Evolutionary conservation across 2,329 filamentous ascomycete species (phyloP).

Genomic region (Aureobasidium sp.): DNA sequence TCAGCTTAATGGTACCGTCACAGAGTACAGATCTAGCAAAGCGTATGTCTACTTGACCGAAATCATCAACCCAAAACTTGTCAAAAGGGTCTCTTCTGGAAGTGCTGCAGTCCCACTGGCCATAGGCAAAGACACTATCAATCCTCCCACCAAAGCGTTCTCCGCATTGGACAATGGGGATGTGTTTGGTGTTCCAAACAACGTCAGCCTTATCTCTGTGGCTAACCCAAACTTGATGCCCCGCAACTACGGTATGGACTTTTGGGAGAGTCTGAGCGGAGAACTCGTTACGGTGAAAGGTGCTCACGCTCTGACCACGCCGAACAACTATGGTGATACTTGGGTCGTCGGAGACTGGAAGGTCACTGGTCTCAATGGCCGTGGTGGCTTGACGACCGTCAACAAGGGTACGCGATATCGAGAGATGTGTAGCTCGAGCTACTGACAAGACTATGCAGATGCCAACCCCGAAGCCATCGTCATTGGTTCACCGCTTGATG

Average conservation of each 20-base stretch:
- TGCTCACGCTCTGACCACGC: conserved; percentile 51
- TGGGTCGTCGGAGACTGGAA: conserved; percentile 63
- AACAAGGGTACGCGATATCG: conserved; percentile 26
- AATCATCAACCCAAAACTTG: conserved; percentile 49
- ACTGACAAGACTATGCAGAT: conserved; percentile 36
- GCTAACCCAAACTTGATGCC: conserved; percentile 57
- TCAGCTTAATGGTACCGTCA: conserved; percentile 52
- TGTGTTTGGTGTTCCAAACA: conserved; percentile 60
- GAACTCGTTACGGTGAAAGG: conserved; percentile 59
- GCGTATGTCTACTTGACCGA: conserved; percentile 60
- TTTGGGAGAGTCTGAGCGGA: conserved; percentile 64
- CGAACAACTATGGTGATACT: conserved; percentile 60
- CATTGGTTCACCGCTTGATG: conserved; percentile 59
- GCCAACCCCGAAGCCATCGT: conserved; percentile 64
- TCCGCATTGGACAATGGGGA: conserved; percentile 58
- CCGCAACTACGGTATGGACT: conserved; percentile 59
- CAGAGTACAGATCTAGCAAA: conserved; percentile 51
- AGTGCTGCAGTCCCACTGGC: conserved; percentile 52
- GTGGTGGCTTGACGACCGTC: conserved; percentile 59
- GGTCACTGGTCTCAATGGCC: conserved; percentile 54
- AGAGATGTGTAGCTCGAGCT: background rate
- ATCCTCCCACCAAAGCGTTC: conserved; percentile 56
- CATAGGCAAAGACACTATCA: conserved; percentile 51
- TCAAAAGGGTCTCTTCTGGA: conserved; percentile 47
- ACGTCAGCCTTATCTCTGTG: conserved; percentile 49